A percentile compares a stretch with the other conserved stretches of the same genome.
Conservation (phyloP, 1,139 yeast species). For the Komagataea norvegica region DNA sequence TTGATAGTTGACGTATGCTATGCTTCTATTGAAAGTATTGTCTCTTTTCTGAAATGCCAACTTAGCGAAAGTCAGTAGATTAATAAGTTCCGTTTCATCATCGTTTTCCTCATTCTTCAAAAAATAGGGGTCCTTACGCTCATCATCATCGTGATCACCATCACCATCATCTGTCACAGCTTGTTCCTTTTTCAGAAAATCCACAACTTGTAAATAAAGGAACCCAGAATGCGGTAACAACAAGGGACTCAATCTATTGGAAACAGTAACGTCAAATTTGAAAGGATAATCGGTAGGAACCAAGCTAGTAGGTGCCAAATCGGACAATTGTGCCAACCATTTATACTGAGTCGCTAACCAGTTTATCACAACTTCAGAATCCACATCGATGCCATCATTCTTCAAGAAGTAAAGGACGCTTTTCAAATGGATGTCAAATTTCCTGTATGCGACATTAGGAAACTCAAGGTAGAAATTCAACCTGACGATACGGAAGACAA, state of each 20-base stretch:
- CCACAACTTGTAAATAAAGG: constrained; percentile 38
- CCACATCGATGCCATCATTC: constrained; percentile 21
- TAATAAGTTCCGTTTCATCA: constrained; percentile 26
- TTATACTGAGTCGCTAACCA: constrained; percentile 40
- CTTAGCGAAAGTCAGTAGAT: constrained; percentile 35
- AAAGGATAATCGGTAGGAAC: constrained; percentile 36
- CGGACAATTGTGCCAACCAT: constrained; percentile 57
- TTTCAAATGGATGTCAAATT: constrained; percentile 59
- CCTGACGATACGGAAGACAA: constrained; percentile 60
- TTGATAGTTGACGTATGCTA: constrained; percentile 42
- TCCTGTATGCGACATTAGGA: constrained; percentile 54
- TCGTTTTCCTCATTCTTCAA: constrained; percentile 18
- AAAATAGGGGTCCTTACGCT: constrained; percentile 24
- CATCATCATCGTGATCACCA: constrained; percentile 14
- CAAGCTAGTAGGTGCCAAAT: constrained; percentile 30
- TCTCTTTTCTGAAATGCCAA: constrained; percentile 33
- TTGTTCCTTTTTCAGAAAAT: constrained; percentile 27
- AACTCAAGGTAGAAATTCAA: constrained; percentile 58
- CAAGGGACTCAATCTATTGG: constrained; percentile 25
- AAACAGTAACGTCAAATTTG: constrained; percentile 21
- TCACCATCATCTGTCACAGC: constrained; percentile 16
- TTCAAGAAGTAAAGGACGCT: constrained; percentile 36
- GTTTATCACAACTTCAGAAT: constrained; percentile 33
- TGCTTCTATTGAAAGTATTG: constrained; percentile 31
- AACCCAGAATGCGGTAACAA: constrained; percentile 45